Evolutionary conservation across 495 filamentous ascomycete genomes (phyloP), one percentile per base, ranked within the genome.

Genomic region (Trichoderma orchidacearum): DNA sequence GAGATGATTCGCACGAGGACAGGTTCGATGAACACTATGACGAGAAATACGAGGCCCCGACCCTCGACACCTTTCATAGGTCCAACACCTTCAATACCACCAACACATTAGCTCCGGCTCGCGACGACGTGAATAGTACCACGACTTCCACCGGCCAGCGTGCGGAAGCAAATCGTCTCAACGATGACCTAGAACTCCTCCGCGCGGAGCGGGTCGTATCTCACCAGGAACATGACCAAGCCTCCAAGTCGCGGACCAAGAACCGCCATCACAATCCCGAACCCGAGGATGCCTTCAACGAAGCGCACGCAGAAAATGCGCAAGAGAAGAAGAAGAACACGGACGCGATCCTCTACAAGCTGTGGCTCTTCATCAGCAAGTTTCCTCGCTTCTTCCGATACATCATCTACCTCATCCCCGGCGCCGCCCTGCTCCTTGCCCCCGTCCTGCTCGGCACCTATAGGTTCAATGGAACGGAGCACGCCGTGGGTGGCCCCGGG

Each of bases 221-320:
- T 67, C 69, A 81, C 15, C 71, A 80, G 50, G 72, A 74, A 30
- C 72, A 68, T 5, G 59, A 65, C 48, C 68, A 75, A 18, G 53
- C 66, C 11, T 55, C 64, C 56, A 57, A 67, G 68, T 35, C 69
- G 58, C 58, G 75, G 63, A 71, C 72, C 5, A 60, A 66, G 55
- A 6, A 59, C 18, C 57, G 60, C 64, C 60, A 61, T 60, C 51
- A 71, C 29, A 69, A 71, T 25, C 71, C 78, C 0, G 79, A 83
- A 17, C 73, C 76, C 3, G 75, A 90, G n/a, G 91, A 95, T 68
- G 87, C 91, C 59, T 96, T 97, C 67, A 82, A 86, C 81, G 86
- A 55, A 70, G 17, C 59, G 13, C 84, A 80, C 31, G 74, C 71
- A 25, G 65, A 89, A 27, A 77, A 80, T 3, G 77, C 79, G 56